phyloP scores from a whole-genome alignment of 2,329 filamentous ascomycete genomes.

The Sordariomycetes sp. region DNA sequence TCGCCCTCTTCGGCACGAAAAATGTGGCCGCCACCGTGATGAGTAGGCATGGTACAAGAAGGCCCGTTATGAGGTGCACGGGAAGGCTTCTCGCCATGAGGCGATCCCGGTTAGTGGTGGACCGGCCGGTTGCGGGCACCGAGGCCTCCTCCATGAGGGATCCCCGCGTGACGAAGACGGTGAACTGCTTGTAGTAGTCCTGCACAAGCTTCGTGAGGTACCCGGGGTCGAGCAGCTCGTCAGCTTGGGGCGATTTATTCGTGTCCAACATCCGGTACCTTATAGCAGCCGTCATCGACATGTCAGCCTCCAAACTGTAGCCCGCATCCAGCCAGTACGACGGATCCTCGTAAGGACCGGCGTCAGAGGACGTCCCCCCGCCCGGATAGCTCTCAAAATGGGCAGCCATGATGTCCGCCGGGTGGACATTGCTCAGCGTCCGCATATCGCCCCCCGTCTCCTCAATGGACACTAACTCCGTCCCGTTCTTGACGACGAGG shows the following conservation, averaged over 20 bases:
- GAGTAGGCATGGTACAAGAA: conserved; percentile 16
- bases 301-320: conserved; percentile 9
- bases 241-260: conserved; percentile 9
- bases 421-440: conserved; percentile 10
- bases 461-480: conserved; percentile 9
- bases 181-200: conserved; percentile 22
- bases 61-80: conserved; percentile 18
- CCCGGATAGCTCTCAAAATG: conserved; percentile 5
- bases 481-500: conserved; percentile 13
- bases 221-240: conserved; percentile 12
- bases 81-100: conserved; percentile 17
- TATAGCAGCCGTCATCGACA: conserved; percentile 21
- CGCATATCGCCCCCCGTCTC: conserved; percentile 4
- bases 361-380: background rate
- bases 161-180: conserved; percentile 19
- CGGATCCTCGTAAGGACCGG: conserved; percentile 7
- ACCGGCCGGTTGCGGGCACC: conserved; percentile 11
- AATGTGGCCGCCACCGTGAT: conserved; percentile 11
- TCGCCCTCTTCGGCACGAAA: conserved; percentile 15
- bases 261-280: conserved; percentile 14
- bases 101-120: conserved; percentile 16
- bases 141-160: conserved; percentile 16
- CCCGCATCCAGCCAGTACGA: background rate
- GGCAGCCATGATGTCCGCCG: conserved; percentile 15
- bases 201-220: conserved; percentile 15